Conservation (phyloP, 768 basidiomycete species). For the Rhodotorula taiwanensis region DNA sequence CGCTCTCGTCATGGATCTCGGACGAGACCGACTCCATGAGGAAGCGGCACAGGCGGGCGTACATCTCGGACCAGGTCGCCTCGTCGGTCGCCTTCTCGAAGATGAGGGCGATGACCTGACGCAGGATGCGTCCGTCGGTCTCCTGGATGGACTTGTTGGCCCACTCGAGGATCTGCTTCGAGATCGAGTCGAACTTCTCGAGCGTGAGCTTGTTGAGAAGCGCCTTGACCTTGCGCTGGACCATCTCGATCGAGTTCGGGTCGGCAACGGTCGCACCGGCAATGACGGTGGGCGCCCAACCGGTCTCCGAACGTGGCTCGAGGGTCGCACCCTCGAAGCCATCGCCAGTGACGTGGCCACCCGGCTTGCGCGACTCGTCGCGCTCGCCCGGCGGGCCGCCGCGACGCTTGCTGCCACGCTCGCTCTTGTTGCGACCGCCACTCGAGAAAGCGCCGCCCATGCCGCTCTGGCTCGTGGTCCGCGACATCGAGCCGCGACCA, state of each 20-base stretch:
- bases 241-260: slow-evolving; percentile 68
- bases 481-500: slow-evolving; percentile 33
- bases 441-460: slow-evolving; percentile 40
- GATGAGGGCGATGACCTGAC: slow-evolving; percentile 89
- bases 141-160: slow-evolving; percentile 89
- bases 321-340: slow-evolving; percentile 31
- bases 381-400: slow-evolving; percentile 48
- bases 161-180: slow-evolving; percentile 88
- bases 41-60: slow-evolving; percentile 86
- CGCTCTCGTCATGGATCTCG: slow-evolving; percentile 79
- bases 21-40: slow-evolving; percentile 89
- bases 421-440: slow-evolving; percentile 62
- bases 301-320: slow-evolving; percentile 24
- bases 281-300: slow-evolving; percentile 27
- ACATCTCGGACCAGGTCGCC: slow-evolving; percentile 94
- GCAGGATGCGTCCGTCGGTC: slow-evolving; percentile 85
- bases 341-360: slow-evolving; percentile 47
- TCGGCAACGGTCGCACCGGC: slow-evolving; percentile 27
- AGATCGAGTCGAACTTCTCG: slow-evolving; percentile 94
- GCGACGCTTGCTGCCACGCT: slow-evolving; percentile 73
- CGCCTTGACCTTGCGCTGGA: slow-evolving; percentile 85
- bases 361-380: slow-evolving; percentile 35
- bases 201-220: slow-evolving; percentile 92
- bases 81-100: slow-evolving; percentile 98
- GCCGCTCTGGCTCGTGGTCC: slow-evolving; percentile 41